phyloP scores from a whole-genome alignment of 352 stramenopile genomes.

The Globisporangium ultimum region DNA sequence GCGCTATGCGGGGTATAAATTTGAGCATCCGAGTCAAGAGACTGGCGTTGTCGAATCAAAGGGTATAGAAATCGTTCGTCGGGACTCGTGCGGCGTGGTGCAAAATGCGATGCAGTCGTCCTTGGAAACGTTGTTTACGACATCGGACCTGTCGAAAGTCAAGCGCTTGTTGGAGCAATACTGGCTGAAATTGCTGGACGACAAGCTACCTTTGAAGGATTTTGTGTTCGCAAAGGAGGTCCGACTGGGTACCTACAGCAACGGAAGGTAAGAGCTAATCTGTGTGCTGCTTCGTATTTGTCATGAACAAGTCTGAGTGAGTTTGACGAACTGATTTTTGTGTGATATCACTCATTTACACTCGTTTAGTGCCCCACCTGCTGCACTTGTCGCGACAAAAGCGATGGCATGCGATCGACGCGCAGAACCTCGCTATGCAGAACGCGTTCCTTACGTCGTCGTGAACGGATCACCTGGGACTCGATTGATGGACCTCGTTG shows the following conservation, averaged over 20 bases:
- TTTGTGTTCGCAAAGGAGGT: conserved; percentile 88
- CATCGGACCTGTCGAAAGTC: conserved; percentile 65
- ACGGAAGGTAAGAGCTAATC: conserved; percentile 28
- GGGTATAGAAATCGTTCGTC: conserved; percentile 91
- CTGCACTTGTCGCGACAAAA: conserved; percentile 75
- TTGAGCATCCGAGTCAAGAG: conserved; percentile 54
- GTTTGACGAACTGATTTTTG: too few species aligned
- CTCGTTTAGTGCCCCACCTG: conserved; percentile 51
- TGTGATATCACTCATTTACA: too few species aligned
- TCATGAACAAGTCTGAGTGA: neutral
- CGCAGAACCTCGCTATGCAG: conserved; percentile 76
- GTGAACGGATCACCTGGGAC: conserved; percentile 84
- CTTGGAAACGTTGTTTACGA: conserved; percentile 64
- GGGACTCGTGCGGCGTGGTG: conserved; percentile 91
- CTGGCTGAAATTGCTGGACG: conserved; percentile 68
- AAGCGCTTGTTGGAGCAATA: conserved; percentile 61
- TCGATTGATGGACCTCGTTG: conserved; percentile 88
- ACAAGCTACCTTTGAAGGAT: conserved; percentile 58
- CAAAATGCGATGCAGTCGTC: conserved; percentile 63
- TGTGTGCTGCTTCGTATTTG: neutral
- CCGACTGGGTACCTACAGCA: conserved; percentile 76
- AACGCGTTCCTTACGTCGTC: conserved; percentile 90
- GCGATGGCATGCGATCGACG: conserved; percentile 75
- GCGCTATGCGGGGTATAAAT: conserved; percentile 90
- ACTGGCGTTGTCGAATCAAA: conserved; percentile 84